Evolutionary conservation across 2,329 filamentous ascomycete genomes (phyloP).

Genomic region (Calonectria pauciramosa): DNA sequence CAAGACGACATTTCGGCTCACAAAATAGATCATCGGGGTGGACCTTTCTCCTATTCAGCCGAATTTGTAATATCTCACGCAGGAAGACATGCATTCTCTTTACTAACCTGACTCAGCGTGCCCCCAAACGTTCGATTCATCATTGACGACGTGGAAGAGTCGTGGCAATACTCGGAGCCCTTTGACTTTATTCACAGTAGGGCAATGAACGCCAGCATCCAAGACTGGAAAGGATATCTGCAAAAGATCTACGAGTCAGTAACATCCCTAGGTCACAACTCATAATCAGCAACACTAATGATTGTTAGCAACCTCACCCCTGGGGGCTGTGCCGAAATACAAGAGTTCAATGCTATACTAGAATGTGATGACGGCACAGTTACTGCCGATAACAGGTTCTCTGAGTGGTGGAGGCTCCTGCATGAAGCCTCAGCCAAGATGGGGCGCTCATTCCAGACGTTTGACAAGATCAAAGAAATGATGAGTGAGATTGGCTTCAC

Average conservation of each 20-base stretch:
- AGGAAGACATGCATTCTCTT: not conserved
- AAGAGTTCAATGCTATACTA: constrained; percentile 37
- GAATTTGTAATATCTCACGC: not conserved
- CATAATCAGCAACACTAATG: not conserved
- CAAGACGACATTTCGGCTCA: no score
- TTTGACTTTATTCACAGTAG: constrained; percentile 20
- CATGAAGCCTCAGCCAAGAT: constrained; percentile 45
- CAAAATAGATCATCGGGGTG: not conserved
- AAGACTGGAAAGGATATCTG: not conserved
- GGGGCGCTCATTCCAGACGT: constrained; percentile 44
- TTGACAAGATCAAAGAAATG: constrained; percentile 42
- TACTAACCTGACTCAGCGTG: not conserved
- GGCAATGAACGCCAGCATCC: constrained; percentile 9
- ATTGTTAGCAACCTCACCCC: constrained; percentile 30
- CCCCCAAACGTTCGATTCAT: constrained; percentile 17
- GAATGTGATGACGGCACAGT: constrained; percentile 34
- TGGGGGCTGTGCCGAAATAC: constrained; percentile 36
- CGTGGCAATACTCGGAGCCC: not conserved
- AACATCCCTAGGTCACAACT: fast-evolving
- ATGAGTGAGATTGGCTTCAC: constrained; percentile 65
- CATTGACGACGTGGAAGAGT: constrained; percentile 20
- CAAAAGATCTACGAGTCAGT: constrained; percentile 14
- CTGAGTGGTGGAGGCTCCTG: constrained; percentile 45
- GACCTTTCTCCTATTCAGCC: constrained; percentile 1
- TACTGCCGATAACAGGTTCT: constrained; percentile 34